Base-by-base conservation (phyloP, 2,329 filamentous ascomycete genomes). In the Graphilbum sp. region DNA sequence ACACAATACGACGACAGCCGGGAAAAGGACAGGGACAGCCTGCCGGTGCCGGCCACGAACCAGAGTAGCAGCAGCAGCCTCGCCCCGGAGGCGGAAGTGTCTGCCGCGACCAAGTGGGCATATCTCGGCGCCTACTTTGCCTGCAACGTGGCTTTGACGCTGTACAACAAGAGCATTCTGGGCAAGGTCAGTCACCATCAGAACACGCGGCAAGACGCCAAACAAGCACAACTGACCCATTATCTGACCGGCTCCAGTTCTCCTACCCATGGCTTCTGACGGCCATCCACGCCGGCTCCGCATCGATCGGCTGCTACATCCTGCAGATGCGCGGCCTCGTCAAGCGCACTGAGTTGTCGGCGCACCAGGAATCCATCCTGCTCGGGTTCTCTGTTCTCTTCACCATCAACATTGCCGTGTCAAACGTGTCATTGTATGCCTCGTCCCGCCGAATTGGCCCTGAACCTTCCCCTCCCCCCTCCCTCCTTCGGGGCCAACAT, bases 31-130 rank as follows among this genome's bases (percentile, higher is more conserved):
- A 35, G 25, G 34, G 34, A 35, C 21, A 24, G 10, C 20, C 25
- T 36, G 34, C 34, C 34, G 17, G 34, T 5, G 34, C 23, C 23
- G 16, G 34, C 11, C 24, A 30, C 15, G 24, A 29, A n/a, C 24
- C 19, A 13, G 8, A 29, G 18, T 17, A 32, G 17, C 33, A 6
- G 18, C 19, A 32, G 17, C 33, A 6, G 31, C 24, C 19, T 18
- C 16, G 54, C 54, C 24, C 53, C 52, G 17, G 52, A 54, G 35
- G 49, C 50, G 37, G 38, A 44, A 4, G 44, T 50, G 38, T 47
- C 56, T 37, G 36, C 44, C 10, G 37, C 41, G 10, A 50, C 42
- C 30, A 51, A 52, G 27, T 43, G 42, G 18, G 38, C 39, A 4
- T 49, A 52, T 34, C 43, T 52, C 29, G 48, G 41, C 11, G 43